phyloP scores from a whole-genome alignment of 73 alveolate species.

The Paramecium biaurelia region DNA sequence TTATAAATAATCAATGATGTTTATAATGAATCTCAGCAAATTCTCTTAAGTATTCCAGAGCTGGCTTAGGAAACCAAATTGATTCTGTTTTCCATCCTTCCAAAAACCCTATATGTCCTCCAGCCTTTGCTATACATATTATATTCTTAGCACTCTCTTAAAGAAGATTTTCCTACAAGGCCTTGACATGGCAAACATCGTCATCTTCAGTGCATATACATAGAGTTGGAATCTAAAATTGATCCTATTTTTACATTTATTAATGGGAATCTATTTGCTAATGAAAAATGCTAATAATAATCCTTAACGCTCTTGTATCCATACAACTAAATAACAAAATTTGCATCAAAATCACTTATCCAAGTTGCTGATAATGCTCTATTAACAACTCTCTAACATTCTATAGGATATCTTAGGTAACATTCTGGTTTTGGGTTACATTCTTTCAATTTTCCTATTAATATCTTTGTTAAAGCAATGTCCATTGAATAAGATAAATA shows the following conservation, averaged over 20 bases:
- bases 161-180: not conserved
- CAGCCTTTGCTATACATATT: not conserved
- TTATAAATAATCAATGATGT: not conserved
- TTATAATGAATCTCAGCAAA: not conserved
- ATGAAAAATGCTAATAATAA: slow-evolving; percentile 39
- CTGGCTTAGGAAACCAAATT: slow-evolving; percentile 27
- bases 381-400: not conserved
- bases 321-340: not conserved
- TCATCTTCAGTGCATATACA: slow-evolving; percentile 12
- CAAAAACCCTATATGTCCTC: slow-evolving; percentile 36
- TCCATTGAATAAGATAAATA: not conserved
- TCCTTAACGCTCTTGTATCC: not conserved
- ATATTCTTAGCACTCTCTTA: not conserved
- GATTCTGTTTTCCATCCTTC: not conserved
- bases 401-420: not conserved
- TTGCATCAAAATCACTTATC: slow-evolving; percentile 11
- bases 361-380: not conserved
- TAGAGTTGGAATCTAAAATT: not conserved
- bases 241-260: not conserved
- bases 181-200: not conserved
- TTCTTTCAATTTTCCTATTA: not conserved
- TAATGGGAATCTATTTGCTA: not conserved
- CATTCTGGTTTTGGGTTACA: not conserved
- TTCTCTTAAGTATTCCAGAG: not conserved
- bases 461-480: not conserved